Base-by-base conservation (phyloP, 208 protist species). In the Trypanosoma congolense region DNA sequence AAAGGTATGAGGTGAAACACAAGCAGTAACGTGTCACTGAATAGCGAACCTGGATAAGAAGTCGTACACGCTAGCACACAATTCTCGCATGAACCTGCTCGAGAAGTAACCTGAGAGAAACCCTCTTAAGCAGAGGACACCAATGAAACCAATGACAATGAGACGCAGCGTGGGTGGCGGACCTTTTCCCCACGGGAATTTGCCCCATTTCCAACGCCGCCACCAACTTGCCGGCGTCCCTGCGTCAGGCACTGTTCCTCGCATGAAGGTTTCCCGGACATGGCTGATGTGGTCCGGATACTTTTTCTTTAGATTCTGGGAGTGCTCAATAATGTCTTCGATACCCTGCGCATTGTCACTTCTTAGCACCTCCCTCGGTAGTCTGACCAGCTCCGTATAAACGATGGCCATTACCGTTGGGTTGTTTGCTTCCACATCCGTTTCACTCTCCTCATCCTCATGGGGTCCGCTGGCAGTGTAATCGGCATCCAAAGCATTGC, bases 371-470 rank as follows among this genome's bases (percentile, higher is more conserved):
- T 54, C 48, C 19, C 63, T 45, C 0, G 85, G 85, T 26, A 92
- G 52, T 16, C 48, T 57, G 9, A 60, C 74, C 19, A 92, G 65
- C 44, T 74, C 57, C 19, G 77, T 53, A 68, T 89, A 89, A 10
- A 89, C 77, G 40, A 64, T 65, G 4, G 81, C 81, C 85, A 92
- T 92, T 12, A 80, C 43, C 50, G 79, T 62, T 25, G 67, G n/a
- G 9, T 38, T 38, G 12, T 38, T 38, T 38, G 12, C 12, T 38
- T 38, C 33, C 33, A 16, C 33, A 38, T 6, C 33, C 12, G 33
- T 38, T n/a, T n/a, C n/a, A n/a, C n/a, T n/a, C n/a, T n/a, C n/a
- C n/a, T n/a, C n/a, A n/a, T n/a, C n/a, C n/a, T n/a, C n/a, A n/a
- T n/a, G n/a, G n/a, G n/a, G n/a, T n/a, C n/a, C n/a, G 12, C 22